A percentile compares a stretch with the other conserved stretches of the same genome.
phyloP scores from a whole-genome alignment of 2,329 filamentous ascomycete genomes.

The Paraphaeosphaeria minitans region DNA sequence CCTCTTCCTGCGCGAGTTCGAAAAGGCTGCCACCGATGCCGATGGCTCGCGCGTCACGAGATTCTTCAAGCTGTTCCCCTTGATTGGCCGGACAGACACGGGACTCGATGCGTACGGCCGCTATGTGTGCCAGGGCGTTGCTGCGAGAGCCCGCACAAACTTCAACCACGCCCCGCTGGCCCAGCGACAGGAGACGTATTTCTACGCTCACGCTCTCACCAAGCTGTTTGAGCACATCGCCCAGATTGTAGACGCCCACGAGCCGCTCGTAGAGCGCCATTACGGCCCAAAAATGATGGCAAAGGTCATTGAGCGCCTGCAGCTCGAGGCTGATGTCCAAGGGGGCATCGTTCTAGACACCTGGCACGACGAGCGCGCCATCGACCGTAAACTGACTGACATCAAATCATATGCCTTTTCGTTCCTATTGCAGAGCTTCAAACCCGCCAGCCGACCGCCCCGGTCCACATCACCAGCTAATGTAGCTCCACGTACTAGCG shows the following conservation, averaged over 20 bases:
- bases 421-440: constrained; percentile 94
- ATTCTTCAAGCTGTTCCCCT: constrained; percentile 97
- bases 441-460: constrained; percentile 64
- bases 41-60: constrained; percentile 89
- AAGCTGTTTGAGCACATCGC: constrained; percentile 97
- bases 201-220: constrained; percentile 89
- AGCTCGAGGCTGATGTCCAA: constrained; percentile 94
- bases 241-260: constrained; percentile 92
- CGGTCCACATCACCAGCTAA: constrained; percentile 77
- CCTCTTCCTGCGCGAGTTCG: constrained; percentile 91
- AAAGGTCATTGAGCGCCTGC: constrained; percentile 87
- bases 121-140: constrained; percentile 95
- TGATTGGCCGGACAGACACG: constrained; percentile 87
- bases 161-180: constrained; percentile 70
- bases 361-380: constrained; percentile 85
- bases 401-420: constrained; percentile 98
- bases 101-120: constrained; percentile 93
- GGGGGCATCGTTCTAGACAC: constrained; percentile 95
- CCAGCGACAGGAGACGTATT: constrained; percentile 76
- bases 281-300: constrained; percentile 94
- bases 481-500: constrained; percentile 64
- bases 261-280: constrained; percentile 87
- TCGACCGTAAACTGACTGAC: constrained; percentile 87
- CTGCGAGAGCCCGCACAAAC: constrained; percentile 78
- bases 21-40: constrained; percentile 84